Evolutionary conservation across 495 filamentous ascomycete species (phyloP).

Genomic region (Pseudoneurospora amorphoporcata): DNA sequence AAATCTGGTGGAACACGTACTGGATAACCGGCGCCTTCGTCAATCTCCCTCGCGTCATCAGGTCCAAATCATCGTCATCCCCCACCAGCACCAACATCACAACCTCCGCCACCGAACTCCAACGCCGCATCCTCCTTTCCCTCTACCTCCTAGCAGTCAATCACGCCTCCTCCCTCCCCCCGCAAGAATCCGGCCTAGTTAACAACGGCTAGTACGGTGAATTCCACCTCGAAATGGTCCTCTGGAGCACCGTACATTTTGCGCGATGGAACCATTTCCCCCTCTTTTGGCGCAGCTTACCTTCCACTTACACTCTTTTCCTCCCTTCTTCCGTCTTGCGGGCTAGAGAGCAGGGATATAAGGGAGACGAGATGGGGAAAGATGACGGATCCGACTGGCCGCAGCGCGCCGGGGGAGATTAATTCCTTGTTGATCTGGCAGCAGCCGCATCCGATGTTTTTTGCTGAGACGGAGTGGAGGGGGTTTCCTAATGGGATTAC

Average conservation of each 20-base stretch:
- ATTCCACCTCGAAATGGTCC: conserved; percentile 44
- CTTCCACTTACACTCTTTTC: conserved; percentile 37
- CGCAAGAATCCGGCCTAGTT: conserved; percentile 37
- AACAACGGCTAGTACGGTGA: conserved; percentile 49
- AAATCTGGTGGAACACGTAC: conserved; percentile 31
- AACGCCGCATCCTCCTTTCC: conserved; percentile 38
- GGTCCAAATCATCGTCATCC: conserved; percentile 3
- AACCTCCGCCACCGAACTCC: conserved; percentile 30
- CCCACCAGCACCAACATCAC: conserved; percentile 4
- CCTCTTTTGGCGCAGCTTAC: conserved; percentile 34
- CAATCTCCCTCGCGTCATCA: conserved; percentile 28
- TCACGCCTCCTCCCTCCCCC: conserved; percentile 26
- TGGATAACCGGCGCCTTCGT: conserved; percentile 39
- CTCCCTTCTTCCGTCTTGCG: conserved; percentile 35
- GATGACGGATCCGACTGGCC: conserved; percentile 47
- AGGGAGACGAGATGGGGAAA: conserved; percentile 47
- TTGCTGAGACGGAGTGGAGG: conserved; percentile 42
- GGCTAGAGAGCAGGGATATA: conserved; percentile 39
- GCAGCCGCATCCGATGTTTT: conserved; percentile 44
- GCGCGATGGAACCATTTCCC: conserved; percentile 40
- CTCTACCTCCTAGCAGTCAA: conserved; percentile 42
- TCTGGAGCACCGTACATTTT: conserved; percentile 46
- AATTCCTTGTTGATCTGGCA: conserved; percentile 47
- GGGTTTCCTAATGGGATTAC: conserved; percentile 27
- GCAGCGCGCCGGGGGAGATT: conserved; percentile 46